Conservation (phyloP, 495 filamentous ascomycete species). For the Parathielavia hyrcaniae region DNA sequence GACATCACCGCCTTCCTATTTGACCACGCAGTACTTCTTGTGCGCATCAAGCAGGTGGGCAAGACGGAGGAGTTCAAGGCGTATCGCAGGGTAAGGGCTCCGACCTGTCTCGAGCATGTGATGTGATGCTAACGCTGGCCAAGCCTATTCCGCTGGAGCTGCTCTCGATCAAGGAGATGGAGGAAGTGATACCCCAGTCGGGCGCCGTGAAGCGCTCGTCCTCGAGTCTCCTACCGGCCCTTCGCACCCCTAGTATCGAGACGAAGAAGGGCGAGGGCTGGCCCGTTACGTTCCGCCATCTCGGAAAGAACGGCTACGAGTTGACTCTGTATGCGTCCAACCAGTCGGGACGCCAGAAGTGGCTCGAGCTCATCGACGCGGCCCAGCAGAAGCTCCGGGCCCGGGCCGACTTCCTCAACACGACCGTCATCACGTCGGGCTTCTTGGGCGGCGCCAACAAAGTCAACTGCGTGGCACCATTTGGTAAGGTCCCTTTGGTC, state of each 20-base stretch:
- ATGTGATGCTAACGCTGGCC: conserved; percentile 12
- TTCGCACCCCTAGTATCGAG: conserved; percentile 46
- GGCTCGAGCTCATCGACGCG: conserved; percentile 89
- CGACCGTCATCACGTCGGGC: conserved; percentile 71
- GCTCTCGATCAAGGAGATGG: conserved; percentile 91
- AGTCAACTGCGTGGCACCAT: conserved; percentile 88
- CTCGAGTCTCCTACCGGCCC: conserved; percentile 74
- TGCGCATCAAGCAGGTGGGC: conserved; percentile 81
- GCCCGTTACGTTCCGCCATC: conserved; percentile 95
- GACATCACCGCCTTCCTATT: conserved; percentile 94
- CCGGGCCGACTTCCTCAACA: conserved; percentile 89
- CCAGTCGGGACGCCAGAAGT: conserved; percentile 77
- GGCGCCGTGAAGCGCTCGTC: conserved; percentile 82
- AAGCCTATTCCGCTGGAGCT: conserved; percentile 91
- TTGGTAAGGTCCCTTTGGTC: conserved; percentile 50
- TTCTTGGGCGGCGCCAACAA: conserved; percentile 78
- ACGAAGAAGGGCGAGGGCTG: conserved; percentile 65
- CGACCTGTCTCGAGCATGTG: neutral
- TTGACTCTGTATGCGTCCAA: conserved; percentile 81
- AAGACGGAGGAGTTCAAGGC: conserved; percentile 93
- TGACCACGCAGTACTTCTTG: conserved; percentile 87
- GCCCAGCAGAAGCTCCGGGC: conserved; percentile 81
- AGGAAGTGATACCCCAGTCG: conserved; percentile 75
- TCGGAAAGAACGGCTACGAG: conserved; percentile 95
- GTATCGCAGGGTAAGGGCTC: conserved; percentile 60